Conservation (phyloP, 345 rosid genomes). For the Eucalyptus melliodora region DNA sequence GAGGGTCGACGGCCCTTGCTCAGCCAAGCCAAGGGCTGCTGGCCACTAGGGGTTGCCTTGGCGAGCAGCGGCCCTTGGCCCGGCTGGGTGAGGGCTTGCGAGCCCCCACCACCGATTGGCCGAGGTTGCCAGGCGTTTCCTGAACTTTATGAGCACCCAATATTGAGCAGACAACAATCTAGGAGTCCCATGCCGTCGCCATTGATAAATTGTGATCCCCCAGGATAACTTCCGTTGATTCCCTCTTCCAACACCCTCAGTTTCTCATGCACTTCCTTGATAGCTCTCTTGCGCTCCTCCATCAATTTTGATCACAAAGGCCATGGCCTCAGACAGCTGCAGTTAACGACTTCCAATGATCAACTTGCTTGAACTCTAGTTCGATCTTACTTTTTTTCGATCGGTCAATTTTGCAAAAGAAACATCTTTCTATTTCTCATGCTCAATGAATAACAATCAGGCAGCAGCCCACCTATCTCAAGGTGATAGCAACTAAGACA, state of each 20-base stretch:
- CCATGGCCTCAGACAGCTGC: conserved; percentile 9
- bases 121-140: background rate
- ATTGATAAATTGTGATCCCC: background rate
- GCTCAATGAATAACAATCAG: background rate
- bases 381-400: background rate
- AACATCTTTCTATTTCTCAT: background rate
- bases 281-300: conserved; percentile 18
- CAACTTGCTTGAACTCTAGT: background rate
- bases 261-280: conserved; percentile 11
- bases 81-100: too few relatives aligned
- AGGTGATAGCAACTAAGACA: background rate
- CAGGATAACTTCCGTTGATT: background rate
- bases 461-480: background rate
- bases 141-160: conserved; percentile 2
- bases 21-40: too few relatives aligned
- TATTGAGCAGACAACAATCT: conserved; percentile 12
- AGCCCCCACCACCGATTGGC: too few relatives aligned
- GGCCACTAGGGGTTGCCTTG: too few relatives aligned
- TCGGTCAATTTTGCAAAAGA: background rate
- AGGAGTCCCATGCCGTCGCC: conserved; percentile 6
- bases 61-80: too few relatives aligned
- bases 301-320: background rate
- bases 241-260: conserved; percentile 24
- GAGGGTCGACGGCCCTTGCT: too few relatives aligned
- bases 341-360: background rate